phyloP scores from a whole-genome alignment of 2,329 filamentous ascomycete species.

The Aspergillus clavatus region DNA sequence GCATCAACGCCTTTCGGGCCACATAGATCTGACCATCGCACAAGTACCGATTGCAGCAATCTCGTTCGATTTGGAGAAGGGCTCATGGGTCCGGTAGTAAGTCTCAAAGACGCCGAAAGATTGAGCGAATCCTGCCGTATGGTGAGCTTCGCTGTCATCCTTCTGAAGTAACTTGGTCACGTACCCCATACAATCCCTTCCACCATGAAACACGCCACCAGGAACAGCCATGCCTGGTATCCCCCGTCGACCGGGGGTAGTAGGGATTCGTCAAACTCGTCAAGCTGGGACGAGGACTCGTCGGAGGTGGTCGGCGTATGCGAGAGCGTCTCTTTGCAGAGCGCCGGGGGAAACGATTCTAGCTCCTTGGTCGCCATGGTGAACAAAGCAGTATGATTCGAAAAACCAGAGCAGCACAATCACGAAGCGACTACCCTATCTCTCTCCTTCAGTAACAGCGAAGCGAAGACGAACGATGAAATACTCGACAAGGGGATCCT shows the following conservation, averaged over 20 bases:
- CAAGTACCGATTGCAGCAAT: slow-evolving; percentile 22
- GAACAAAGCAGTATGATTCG: no score
- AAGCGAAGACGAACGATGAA: background rate
- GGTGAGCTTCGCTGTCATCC: no score
- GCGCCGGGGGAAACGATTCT: background rate
- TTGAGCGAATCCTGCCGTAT: slow-evolving; percentile 8
- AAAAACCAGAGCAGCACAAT: background rate
- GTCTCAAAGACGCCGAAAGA: slow-evolving; percentile 24
- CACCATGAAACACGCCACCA: slow-evolving; percentile 49
- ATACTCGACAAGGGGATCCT: background rate
- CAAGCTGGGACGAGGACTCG: background rate
- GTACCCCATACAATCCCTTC: slow-evolving; percentile 53
- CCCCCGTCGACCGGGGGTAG: slow-evolving; percentile 36
- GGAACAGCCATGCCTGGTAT: slow-evolving; percentile 43
- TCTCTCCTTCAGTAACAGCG: no score
- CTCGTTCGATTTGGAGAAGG: slow-evolving; percentile 12
- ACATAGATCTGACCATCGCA: slow-evolving; percentile 13
- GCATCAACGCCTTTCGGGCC: no score
- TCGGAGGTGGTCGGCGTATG: background rate
- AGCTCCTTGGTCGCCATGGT: background rate
- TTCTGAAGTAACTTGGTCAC: no score
- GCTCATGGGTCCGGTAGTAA: slow-evolving; percentile 22
- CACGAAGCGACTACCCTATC: background rate
- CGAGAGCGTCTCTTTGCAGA: background rate
- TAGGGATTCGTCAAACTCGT: background rate